Evolutionary conservation across 371 early-diverging fungal species (phyloP).

Genomic region (Apophysomyces ossiformis): DNA sequence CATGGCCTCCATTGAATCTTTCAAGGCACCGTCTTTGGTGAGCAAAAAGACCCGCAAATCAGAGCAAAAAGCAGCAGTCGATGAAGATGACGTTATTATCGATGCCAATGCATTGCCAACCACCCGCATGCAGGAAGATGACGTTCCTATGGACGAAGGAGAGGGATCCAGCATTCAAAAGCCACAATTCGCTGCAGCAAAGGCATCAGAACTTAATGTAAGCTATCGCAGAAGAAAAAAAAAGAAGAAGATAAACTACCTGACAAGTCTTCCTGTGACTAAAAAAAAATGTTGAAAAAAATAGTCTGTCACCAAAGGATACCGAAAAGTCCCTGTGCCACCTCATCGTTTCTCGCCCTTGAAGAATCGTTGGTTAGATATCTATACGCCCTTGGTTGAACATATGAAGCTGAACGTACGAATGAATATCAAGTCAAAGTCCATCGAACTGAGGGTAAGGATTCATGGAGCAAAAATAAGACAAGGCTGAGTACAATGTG

Average conservation of each 20-base stretch:
- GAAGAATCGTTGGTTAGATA: constrained; percentile 96
- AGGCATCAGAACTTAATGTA: constrained; percentile 40
- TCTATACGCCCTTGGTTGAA: constrained; percentile 99
- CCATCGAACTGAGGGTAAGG: constrained; percentile 89
- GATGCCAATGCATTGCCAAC: constrained; percentile 63
- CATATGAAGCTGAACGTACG: constrained; percentile 97
- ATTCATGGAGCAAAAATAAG: background rate
- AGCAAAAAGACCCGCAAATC: constrained; percentile 51
- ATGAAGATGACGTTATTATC: constrained; percentile 67
- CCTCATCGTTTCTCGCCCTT: constrained; percentile 91
- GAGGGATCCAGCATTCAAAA: constrained; percentile 33
- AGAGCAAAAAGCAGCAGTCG: constrained; percentile 43
- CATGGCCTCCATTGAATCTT: constrained; percentile 58
- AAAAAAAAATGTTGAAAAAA: constrained; percentile 22
- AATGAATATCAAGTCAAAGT: constrained; percentile 89
- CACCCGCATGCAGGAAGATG: constrained; percentile 48
- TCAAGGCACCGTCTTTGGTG: constrained; percentile 61
- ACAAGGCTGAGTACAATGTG: no score
- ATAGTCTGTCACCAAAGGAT: constrained; percentile 46
- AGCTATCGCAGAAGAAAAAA: background rate
- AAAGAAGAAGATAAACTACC: no score
- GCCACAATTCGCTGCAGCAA: constrained; percentile 48
- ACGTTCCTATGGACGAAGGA: constrained; percentile 53
- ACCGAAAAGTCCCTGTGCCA: constrained; percentile 90
- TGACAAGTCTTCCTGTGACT: constrained; percentile 19